A percentile compares a stretch with the other conserved stretches of the same genome.
phyloP scores from a whole-genome alignment of 139 green algal genomes.

The Haematococcus lacustris region DNA sequence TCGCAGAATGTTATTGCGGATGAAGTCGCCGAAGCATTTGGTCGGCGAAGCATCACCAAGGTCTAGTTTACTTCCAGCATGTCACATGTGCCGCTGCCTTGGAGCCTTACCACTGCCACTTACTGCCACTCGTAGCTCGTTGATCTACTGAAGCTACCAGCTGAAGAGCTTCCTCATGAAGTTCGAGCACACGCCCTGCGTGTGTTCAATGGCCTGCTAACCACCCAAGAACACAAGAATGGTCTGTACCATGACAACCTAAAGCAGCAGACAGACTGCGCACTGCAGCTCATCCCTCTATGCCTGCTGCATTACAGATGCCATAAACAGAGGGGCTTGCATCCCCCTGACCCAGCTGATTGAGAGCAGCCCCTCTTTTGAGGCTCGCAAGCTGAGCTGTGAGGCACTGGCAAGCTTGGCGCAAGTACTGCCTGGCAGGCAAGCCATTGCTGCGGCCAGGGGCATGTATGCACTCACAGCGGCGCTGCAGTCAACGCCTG shows the following conservation, averaged over 20 bases:
- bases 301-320: too few species aligned
- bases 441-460: conserved; percentile 16
- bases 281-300: too few species aligned
- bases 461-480: conserved; percentile 22
- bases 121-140: too few species aligned
- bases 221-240: conserved; percentile 37
- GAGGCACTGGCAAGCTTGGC: conserved; percentile 28
- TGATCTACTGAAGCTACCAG: too few species aligned
- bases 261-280: too few species aligned
- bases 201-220: conserved; percentile 22
- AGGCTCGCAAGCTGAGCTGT: conserved; percentile 21
- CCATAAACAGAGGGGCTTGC: too few species aligned
- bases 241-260: too few species aligned
- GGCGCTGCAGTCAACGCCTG: conserved; percentile 23
- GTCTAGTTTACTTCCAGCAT: too few species aligned
- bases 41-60: conserved; percentile 19
- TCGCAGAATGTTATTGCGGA: conserved; percentile 23
- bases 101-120: too few species aligned
- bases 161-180: conserved; percentile 13
- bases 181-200: conserved; percentile 23
- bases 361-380: too few species aligned
- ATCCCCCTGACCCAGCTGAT: too few species aligned
- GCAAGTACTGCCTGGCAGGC: conserved; percentile 20
- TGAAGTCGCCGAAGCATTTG: conserved; percentile 30
- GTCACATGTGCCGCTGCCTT: too few species aligned